phyloP scores from a whole-genome alignment of 1,284 basidiomycete species.

The Trichosporon coremiiforme region DNA sequence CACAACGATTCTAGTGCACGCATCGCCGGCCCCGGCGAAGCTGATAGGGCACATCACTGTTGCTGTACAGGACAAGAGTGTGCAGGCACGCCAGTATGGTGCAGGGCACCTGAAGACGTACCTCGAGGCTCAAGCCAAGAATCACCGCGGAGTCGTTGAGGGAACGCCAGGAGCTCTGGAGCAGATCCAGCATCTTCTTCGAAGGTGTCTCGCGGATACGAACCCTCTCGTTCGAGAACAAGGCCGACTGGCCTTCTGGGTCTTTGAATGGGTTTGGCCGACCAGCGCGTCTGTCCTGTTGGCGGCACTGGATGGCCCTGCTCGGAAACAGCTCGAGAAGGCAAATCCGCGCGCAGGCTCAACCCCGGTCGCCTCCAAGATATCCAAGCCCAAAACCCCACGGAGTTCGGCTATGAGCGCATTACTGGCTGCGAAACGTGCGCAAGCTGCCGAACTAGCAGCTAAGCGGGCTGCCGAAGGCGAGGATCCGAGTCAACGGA shows the following conservation, averaged over 20 bases:
- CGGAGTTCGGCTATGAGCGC: slow-evolving; percentile 36
- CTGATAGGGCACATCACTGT: slow-evolving; percentile 72
- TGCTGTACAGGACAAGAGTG: slow-evolving; percentile 79
- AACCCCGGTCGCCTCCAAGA: slow-evolving; percentile 75
- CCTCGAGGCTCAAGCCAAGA: slow-evolving; percentile 69
- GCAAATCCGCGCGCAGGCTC: slow-evolving; percentile 66
- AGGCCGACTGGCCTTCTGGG: slow-evolving; percentile 77
- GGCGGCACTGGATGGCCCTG: slow-evolving; percentile 68
- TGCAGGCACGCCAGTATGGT: slow-evolving; percentile 71
- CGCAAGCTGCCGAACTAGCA: slow-evolving; percentile 44
- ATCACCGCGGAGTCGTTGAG: slow-evolving; percentile 68
- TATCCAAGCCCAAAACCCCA: slow-evolving; percentile 77
- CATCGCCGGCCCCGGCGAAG: slow-evolving; percentile 71
- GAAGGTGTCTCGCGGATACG: slow-evolving; percentile 72
- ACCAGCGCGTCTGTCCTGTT: slow-evolving; percentile 68
- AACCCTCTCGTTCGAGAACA: slow-evolving; percentile 78
- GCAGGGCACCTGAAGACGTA: slow-evolving; percentile 73
- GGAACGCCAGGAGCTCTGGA: slow-evolving; percentile 64
- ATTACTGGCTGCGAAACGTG: slow-evolving; percentile 47
- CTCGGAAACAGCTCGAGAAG: slow-evolving; percentile 83
- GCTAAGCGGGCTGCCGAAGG: slow-evolving; percentile 22
- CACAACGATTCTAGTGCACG: slow-evolving; percentile 68
- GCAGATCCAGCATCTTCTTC: slow-evolving; percentile 69
- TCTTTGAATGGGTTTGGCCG: slow-evolving; percentile 74
- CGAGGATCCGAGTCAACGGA: background rate